Base-by-base conservation (phyloP, 192 early-diverging fungal species). In the Cetraspora pellucida region DNA sequence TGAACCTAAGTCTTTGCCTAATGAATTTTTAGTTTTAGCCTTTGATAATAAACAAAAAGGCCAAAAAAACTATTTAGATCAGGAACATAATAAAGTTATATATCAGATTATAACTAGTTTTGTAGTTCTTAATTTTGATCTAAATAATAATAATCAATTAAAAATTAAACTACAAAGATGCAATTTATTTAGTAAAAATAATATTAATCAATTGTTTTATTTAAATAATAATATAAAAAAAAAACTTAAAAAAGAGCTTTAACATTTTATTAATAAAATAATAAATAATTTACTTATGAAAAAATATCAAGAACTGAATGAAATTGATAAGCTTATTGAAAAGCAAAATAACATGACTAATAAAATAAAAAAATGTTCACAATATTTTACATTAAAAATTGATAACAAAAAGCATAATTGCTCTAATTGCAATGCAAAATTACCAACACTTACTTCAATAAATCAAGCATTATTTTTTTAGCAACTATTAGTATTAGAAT, bases 31-130 rank as follows among this genome's bases (percentile, higher is more conserved):
- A 31, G 14, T 70, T 54, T 10, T 70, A 0, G 66, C 66, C 21
- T 68, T 68, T 68, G n/a, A 68, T 68, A 68, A 68, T 47, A n/a
- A 68, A 68, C 21, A 68, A 47, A 68, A 10, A 23, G 44, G 66
- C 0, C 66, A 68, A 10, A 68, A 68, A 47, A 68, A 43, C 5
- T 68, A 68, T 47, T n/a, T 68, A 21, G 66, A 68, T 47, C 66
- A 43, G 17, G 19, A 11, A 21, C 43, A 43, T 0, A 68, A 68
- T 11, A 68, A 37, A 37, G 14, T 68, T 14, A 5, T 68, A 10
- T 68, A 37, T 47, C n/a, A 68, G 44, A 45, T 19, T 46, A 5
- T 68, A 31, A 68, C 65, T 25, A 68, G 66, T 47, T 68, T 68
- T 68, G 66, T 47, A 13, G 66, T 9, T 37, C n/a, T 66, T 27